Conservation (phyloP, 2,329 filamentous ascomycete species). For the Fusarium burgessii region DNA sequence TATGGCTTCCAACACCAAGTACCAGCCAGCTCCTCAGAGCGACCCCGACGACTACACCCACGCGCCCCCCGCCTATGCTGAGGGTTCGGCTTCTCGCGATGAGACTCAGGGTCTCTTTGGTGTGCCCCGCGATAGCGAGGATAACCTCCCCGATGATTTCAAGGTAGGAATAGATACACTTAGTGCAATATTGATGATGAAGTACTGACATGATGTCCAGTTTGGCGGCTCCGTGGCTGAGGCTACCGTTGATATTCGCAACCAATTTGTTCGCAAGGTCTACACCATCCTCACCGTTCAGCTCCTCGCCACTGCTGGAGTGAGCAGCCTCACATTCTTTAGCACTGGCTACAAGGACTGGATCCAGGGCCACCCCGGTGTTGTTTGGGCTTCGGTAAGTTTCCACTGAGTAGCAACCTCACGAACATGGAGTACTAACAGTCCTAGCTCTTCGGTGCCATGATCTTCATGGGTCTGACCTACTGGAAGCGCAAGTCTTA, state of each 20-base stretch:
- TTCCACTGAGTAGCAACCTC: background rate
- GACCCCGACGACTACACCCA: constrained; percentile 87
- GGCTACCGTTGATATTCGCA: constrained; percentile 93
- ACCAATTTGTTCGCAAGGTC: constrained; percentile 97
- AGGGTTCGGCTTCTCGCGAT: constrained; percentile 67
- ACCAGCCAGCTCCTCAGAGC: constrained; percentile 83
- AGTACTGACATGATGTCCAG: constrained; percentile 56
- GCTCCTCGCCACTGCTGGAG: constrained; percentile 82
- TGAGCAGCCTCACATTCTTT: constrained; percentile 89
- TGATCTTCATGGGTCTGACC: constrained; percentile 86
- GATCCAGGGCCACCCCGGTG: constrained; percentile 85
- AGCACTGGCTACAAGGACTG: constrained; percentile 81
- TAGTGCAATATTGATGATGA: background rate
- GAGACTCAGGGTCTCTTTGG: constrained; percentile 70
- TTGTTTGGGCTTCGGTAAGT: constrained; percentile 85
- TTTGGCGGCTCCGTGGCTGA: constrained; percentile 95
- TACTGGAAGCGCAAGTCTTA: constrained; percentile 98
- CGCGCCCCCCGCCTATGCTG: constrained; percentile 83
- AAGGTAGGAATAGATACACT: constrained; percentile 67
- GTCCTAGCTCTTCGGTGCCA: constrained; percentile 77
- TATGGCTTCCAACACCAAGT: constrained; percentile 85
- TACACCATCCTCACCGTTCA: constrained; percentile 98
- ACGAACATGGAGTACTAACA: constrained; percentile 30
- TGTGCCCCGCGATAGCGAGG: constrained; percentile 81
- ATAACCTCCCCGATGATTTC: constrained; percentile 97